These are phyloP conservation scores for Trypanosoma lewisi DNA, from an alignment of 208 protist species.

Conservation along the genomic window DNA sequence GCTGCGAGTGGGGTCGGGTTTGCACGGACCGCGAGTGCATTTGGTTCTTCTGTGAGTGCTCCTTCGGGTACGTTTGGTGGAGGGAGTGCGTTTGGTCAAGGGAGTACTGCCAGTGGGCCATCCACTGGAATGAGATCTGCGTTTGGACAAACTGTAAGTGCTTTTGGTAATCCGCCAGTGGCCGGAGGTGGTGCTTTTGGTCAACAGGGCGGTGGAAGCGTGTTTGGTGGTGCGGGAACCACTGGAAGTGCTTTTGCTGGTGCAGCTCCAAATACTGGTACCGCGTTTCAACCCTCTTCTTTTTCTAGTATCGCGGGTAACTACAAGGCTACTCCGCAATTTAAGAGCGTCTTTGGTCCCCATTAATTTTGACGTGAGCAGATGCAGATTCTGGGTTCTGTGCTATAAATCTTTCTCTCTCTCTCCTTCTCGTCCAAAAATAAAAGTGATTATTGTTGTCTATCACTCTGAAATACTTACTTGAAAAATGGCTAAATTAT, in stretches of 20 bases:
- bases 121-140: slow-evolving; percentile 1
- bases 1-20: not conserved
- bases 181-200: slow-evolving; percentile 2
- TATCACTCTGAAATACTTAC: too few species aligned
- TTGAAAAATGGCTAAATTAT: not conserved
- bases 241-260: not conserved
- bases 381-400: slow-evolving; percentile 4
- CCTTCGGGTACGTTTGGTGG: not conserved
- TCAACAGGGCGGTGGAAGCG: not conserved
- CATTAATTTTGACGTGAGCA: slow-evolving; percentile 19
- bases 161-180: slow-evolving; percentile 4
- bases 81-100: slow-evolving; percentile 12
- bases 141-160: slow-evolving; percentile 8
- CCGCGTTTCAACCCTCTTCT: slow-evolving; percentile 37
- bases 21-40: not conserved
- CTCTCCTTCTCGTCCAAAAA: not conserved
- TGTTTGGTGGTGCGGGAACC: slow-evolving; percentile 2
- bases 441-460: too few species aligned
- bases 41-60: not conserved
- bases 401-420: not conserved
- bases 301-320: slow-evolving; percentile 46
- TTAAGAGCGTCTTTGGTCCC: slow-evolving; percentile 43
- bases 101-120: not conserved
- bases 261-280: slow-evolving; percentile 13
- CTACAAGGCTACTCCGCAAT: slow-evolving; percentile 30